Evolutionary conservation across 768 basidiomycete species (phyloP).

Genomic region (Mycena indigotica): DNA sequence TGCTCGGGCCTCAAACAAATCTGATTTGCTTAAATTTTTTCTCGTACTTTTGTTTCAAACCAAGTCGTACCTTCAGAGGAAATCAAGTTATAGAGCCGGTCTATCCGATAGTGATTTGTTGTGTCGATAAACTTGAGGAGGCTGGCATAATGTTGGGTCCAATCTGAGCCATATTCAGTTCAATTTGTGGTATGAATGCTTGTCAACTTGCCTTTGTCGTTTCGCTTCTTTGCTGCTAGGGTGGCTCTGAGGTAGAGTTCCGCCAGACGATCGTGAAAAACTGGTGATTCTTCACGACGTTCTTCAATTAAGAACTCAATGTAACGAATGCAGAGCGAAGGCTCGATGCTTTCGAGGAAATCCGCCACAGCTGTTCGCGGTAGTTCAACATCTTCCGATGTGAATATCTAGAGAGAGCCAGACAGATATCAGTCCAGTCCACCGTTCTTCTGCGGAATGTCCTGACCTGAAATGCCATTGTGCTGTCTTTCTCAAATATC

Average conservation of each 20-base stretch:
- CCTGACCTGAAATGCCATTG: constrained; percentile 75
- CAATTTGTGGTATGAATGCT: not conserved
- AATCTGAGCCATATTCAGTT: constrained; percentile 21
- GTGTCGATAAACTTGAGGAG: constrained; percentile 76
- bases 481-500: constrained; percentile 75
- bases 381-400: constrained; percentile 91
- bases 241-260: constrained; percentile 83
- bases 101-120: constrained; percentile 70
- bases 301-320: constrained; percentile 84
- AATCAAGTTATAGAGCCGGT: constrained; percentile 80
- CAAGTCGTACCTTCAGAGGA: constrained; percentile 70
- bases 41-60: not conserved
- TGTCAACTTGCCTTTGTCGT: constrained; percentile 54
- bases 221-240: constrained; percentile 54
- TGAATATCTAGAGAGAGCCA: constrained; percentile 65
- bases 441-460: not conserved
- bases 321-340: constrained; percentile 71
- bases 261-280: constrained; percentile 87
- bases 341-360: constrained; percentile 75
- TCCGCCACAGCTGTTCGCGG: constrained; percentile 75
- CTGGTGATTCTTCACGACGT: constrained; percentile 62
- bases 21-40: constrained; percentile 38
- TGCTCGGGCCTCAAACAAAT: constrained; percentile 89
- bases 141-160: constrained; percentile 59
- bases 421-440: not conserved